Conservation (phyloP, 495 filamentous ascomycete genomes). For the Echria macrotheca region DNA sequence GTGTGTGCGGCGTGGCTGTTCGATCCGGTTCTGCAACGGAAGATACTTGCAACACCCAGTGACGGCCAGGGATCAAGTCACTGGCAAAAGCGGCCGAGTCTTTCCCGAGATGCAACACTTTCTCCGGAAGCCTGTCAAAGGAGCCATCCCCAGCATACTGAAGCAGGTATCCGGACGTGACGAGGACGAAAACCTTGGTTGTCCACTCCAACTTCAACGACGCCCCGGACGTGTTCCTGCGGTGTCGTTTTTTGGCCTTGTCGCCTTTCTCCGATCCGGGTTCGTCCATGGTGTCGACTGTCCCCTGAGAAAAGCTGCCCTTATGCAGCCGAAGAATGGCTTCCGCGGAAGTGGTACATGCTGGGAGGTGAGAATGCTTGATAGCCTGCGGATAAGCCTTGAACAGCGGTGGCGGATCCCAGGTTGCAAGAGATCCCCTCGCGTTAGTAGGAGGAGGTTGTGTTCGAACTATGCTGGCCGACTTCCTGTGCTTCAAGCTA, state of each 20-base stretch:
- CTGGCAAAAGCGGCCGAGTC: slow-evolving; percentile 90
- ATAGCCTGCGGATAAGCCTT: slow-evolving; percentile 85
- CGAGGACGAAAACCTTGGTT: slow-evolving; percentile 75
- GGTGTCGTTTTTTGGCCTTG: slow-evolving; percentile 38
- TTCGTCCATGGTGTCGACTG: slow-evolving; percentile 22
- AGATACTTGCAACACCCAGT: slow-evolving; percentile 90
- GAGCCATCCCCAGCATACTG: slow-evolving; percentile 81
- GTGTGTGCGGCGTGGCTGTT: slow-evolving; percentile 44
- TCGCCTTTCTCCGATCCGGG: slow-evolving; percentile 27
- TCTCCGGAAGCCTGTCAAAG: slow-evolving; percentile 79
- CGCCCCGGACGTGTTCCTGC: slow-evolving; percentile 53
- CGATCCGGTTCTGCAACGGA: slow-evolving; percentile 63
- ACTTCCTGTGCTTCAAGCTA: slow-evolving; percentile 35
- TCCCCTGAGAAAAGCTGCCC: slow-evolving; percentile 35
- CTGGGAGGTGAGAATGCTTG: slow-evolving; percentile 48
- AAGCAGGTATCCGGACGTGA: slow-evolving; percentile 76
- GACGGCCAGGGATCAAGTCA: slow-evolving; percentile 85
- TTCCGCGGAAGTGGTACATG: slow-evolving; percentile 48
- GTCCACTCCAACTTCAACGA: slow-evolving; percentile 68
- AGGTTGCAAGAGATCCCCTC: slow-evolving; percentile 37
- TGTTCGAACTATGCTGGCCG: slow-evolving; percentile 24
- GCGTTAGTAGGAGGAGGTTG: slow-evolving; percentile 14
- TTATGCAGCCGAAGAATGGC: slow-evolving; percentile 58
- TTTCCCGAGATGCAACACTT: slow-evolving; percentile 73
- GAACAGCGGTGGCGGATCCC: slow-evolving; percentile 80